Evolutionary conservation across 1,284 basidiomycete species (phyloP).

Genomic region (Takashimella koratensis): DNA sequence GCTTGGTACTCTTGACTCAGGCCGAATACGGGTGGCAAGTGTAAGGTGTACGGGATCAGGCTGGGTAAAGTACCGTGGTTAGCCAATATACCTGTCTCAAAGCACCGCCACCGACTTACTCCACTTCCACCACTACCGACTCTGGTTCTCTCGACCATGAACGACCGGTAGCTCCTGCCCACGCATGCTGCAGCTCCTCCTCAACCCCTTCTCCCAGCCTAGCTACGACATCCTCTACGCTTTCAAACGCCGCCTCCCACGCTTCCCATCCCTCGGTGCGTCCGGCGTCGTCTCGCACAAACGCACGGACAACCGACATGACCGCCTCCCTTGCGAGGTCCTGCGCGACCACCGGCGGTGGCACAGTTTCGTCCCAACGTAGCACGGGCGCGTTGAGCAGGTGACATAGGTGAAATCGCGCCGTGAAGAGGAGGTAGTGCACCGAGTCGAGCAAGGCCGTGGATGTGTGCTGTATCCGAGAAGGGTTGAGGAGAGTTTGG

Average conservation of each 20-base stretch:
- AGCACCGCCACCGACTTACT: too few relatives aligned
- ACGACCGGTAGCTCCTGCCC: constrained; percentile 16
- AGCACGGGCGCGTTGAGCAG: constrained; percentile 23
- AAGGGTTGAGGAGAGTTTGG: not conserved
- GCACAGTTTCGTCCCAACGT: constrained; percentile 33
- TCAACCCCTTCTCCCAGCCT: constrained; percentile 11
- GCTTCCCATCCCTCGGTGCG: constrained; percentile 26
- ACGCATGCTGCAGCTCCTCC: constrained; percentile 22
- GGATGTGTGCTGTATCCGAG: not conserved
- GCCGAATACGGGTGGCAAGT: constrained; percentile 30
- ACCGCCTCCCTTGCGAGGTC: constrained; percentile 31
- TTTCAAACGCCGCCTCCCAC: constrained; percentile 32
- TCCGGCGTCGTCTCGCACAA: constrained; percentile 8
- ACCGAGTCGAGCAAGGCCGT: constrained; percentile 33
- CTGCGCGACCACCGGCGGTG: constrained; percentile 28
- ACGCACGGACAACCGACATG: constrained; percentile 28
- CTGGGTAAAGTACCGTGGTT: too few relatives aligned
- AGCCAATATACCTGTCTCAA: too few relatives aligned
- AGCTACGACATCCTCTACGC: constrained; percentile 10
- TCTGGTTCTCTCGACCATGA: constrained; percentile 17
- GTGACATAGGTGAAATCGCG: constrained; percentile 36
- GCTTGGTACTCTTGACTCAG: constrained; percentile 27
- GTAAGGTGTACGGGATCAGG: constrained; percentile 18
- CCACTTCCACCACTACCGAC: constrained; percentile 29
- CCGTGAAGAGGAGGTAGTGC: constrained; percentile 41